phyloP scores from a whole-genome alignment of 768 basidiomycete species.

The Mycena vulgaris region DNA sequence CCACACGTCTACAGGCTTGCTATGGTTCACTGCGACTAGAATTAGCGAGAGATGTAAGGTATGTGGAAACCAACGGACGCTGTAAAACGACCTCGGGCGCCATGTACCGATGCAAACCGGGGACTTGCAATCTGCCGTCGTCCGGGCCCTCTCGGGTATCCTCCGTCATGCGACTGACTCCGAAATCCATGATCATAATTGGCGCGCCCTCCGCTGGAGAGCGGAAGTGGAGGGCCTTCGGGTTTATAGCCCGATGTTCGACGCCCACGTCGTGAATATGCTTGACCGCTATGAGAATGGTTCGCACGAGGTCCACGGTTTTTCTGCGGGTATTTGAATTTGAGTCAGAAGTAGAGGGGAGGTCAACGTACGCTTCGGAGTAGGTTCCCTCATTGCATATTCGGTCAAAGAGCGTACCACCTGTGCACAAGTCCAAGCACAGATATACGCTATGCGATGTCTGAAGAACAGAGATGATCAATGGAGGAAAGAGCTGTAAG shows the following conservation, averaged over 20 bases:
- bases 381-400: conserved; percentile 98
- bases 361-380: conserved; percentile 84
- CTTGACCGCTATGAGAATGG: conserved; percentile 87
- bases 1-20: conserved; percentile 97
- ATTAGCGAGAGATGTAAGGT: background rate
- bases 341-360: background rate
- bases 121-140: conserved; percentile 70
- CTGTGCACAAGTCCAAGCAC: conserved; percentile 95
- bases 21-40: conserved; percentile 77
- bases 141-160: conserved; percentile 56
- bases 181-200: conserved; percentile 97
- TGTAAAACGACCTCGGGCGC: conserved; percentile 97
- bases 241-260: conserved; percentile 96
- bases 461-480: conserved; percentile 50
- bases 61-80: no score
- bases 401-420: conserved; percentile 96
- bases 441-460: conserved; percentile 95
- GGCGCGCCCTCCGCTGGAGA: conserved; percentile 92
- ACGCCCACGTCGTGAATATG: conserved; percentile 94
- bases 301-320: conserved; percentile 88
- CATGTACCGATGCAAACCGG: conserved; percentile 96
- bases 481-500: no score
- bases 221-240: conserved; percentile 97
- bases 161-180: conserved; percentile 92
- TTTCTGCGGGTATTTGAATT: conserved; percentile 65